A percentile compares a stretch with the other conserved stretches of the same genome.
Evolutionary conservation across 129 eudicot genomes (phyloP).

Genomic region (Flaveria robusta): DNA sequence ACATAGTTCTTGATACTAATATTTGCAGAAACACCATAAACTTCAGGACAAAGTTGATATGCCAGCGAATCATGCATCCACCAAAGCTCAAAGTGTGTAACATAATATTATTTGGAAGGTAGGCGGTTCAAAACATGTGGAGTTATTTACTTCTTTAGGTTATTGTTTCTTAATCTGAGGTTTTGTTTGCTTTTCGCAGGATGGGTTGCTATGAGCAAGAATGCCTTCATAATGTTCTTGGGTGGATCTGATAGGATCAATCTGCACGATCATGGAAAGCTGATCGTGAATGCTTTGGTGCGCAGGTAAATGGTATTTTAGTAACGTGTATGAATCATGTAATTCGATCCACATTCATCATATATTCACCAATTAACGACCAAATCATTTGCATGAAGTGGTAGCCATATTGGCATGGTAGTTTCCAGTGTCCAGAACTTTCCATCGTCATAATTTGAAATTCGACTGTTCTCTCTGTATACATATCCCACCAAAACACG

Average conservation of each 20-base stretch:
- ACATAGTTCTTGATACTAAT: neutral
- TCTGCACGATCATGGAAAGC: conserved; percentile 2
- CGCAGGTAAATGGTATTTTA: neutral
- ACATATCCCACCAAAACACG: conserved; percentile 45
- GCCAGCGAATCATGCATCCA: conserved; percentile 30
- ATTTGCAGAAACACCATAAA: neutral
- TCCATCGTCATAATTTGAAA: conserved; percentile 66
- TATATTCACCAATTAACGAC: neutral
- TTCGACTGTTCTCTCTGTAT: conserved; percentile 49
- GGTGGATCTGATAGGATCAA: neutral
- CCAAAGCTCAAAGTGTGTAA: conserved; percentile 45
- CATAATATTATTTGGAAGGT: conserved; percentile 38
- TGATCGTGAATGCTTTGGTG: neutral
- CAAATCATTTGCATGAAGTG: no score
- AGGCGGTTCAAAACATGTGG: neutral
- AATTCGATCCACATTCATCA: conserved; percentile 10
- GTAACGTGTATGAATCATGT: conserved; percentile 17
- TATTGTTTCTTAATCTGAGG: neutral
- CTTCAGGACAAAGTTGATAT: conserved; percentile 40
- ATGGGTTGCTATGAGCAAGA: neutral
- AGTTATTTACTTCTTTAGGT: neutral
- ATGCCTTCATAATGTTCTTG: neutral
- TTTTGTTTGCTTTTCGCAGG: neutral
- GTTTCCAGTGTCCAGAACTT: conserved; percentile 67
- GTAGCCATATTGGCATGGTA: conserved; percentile 43